These are phyloP conservation scores for Scheffersomyces titani DNA, from an alignment of 1,139 yeast species.

Conservation along the genomic window DNA sequence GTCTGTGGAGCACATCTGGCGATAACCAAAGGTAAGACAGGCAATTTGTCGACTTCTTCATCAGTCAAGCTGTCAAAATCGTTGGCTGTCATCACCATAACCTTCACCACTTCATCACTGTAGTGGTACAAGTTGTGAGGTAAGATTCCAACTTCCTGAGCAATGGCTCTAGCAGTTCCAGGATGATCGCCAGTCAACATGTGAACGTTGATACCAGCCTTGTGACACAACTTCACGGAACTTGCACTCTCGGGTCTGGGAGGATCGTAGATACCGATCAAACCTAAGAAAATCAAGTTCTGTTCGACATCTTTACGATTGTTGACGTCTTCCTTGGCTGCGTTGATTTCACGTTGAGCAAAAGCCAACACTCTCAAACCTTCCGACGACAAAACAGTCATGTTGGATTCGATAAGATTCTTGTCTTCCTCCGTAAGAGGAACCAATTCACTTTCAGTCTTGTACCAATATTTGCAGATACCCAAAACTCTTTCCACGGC, in stretches of 20 bases:
- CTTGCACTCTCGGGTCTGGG: conserved; percentile 53
- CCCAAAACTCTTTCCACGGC: conserved; percentile 52
- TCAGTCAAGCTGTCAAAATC: conserved; percentile 42
- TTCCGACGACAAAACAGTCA: conserved; percentile 37
- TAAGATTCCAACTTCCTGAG: conserved; percentile 52
- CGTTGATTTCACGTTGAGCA: conserved; percentile 20
- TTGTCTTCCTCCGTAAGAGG: conserved; percentile 26
- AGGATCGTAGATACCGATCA: conserved; percentile 56
- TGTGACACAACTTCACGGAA: conserved; percentile 46
- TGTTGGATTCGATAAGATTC: conserved; percentile 27
- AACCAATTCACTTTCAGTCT: conserved; percentile 21
- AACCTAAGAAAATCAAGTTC: conserved; percentile 44
- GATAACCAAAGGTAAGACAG: conserved; percentile 38
- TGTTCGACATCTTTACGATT: conserved; percentile 32
- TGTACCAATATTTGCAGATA: conserved; percentile 37
- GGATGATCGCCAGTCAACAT: conserved; percentile 60
- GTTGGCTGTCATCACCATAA: conserved; percentile 47
- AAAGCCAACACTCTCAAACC: conserved; percentile 51
- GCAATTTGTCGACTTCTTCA: conserved; percentile 31
- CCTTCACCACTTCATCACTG: conserved; percentile 33
- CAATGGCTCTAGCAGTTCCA: conserved; percentile 54
- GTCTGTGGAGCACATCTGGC: conserved; percentile 60
- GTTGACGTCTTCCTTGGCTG: conserved; percentile 11
- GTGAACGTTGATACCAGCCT: conserved; percentile 55
- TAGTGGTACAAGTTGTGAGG: conserved; percentile 42